These are phyloP conservation scores for Arabis hirsuta DNA, from an alignment of 345 rosid genomes.

Conservation along the genomic window DNA sequence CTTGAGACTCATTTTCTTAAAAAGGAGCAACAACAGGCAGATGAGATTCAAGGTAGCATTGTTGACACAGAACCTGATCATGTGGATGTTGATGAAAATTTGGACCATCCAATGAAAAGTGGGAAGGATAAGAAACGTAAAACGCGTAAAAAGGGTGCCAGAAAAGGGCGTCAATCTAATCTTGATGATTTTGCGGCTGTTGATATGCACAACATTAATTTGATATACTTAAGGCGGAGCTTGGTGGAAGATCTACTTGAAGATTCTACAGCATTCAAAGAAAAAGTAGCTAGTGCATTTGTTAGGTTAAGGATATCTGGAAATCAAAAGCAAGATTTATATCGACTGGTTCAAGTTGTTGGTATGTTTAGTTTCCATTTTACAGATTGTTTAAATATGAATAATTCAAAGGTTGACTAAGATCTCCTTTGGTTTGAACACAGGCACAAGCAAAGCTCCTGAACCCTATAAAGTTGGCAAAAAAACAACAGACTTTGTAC, in stretches of 20 bases:
- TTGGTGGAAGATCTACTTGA: constrained; percentile 85
- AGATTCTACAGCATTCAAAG: constrained; percentile 74
- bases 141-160: constrained; percentile 69
- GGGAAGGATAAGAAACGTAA: constrained; percentile 81
- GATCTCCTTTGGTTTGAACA: constrained; percentile 34
- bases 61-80: constrained; percentile 74
- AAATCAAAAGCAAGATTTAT: constrained; percentile 94
- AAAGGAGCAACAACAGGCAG: constrained; percentile 76
- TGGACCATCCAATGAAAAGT: constrained; percentile 60
- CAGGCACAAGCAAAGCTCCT: constrained; percentile 88
- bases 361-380: constrained; percentile 56
- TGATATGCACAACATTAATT: constrained; percentile 82
- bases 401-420: constrained; percentile 24
- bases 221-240: constrained; percentile 87
- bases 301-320: constrained; percentile 95
- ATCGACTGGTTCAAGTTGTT: constrained; percentile 93
- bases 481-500: constrained; percentile 65
- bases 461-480: constrained; percentile 93
- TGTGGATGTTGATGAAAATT: constrained; percentile 69
- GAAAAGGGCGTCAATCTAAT: constrained; percentile 80
- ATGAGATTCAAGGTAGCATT: constrained; percentile 66
- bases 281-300: constrained; percentile 86
- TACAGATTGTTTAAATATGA: constrained; percentile 5
- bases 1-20: constrained; percentile 90
- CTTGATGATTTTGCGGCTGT: constrained; percentile 95